Base-by-base conservation (phyloP, 345 rosid species). In the Trapa incisa region DNA sequence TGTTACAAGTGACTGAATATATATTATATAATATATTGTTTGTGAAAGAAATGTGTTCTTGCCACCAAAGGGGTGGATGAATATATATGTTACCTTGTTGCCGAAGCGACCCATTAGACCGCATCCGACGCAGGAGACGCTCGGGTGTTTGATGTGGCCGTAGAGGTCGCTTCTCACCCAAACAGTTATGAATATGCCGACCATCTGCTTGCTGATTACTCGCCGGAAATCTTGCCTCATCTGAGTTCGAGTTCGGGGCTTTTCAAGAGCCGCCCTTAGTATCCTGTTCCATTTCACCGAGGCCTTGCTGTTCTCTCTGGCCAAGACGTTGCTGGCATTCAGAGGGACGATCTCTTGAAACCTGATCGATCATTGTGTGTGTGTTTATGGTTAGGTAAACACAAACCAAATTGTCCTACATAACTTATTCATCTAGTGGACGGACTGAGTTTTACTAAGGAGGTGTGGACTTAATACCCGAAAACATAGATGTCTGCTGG, bases 311-410 rank as follows among this genome's bases (percentile, higher is more conserved):
- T 75, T 73, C 37, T 81, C 80, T 1, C 66, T 57, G 2, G 78
- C 75, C 58, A 78, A 68, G 6, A 81, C 81, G 36, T 71, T 81
- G 17, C 76, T 72, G 0, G 84, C 75, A 38, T 61, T 75, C 65
- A 81, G 76, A 10, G 84, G 84, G 45, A 81, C 84, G 22, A 78
- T 65, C 74, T 81, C 84, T 73, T 81, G 84, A 65, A 78, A 81
- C 76, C 84, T 81, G 70, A 33, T 6, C 29, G 16, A 11, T 41
- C 7, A 4, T 41, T 1, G 43, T 17, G 29, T 52, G 57, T 52
- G 29, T 22, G 29, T 22, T 22, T 22, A 22, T 22, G 29, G 29
- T 22, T 22, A 22, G 29, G 29, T 22, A 22, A 22, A 22, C 29
- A 22, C 29, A 22, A 22, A 22, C 29, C 29, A 22, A 22, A 22